Conservation (phyloP, 2,329 filamentous ascomycete species). For the Parastagonospora nodorum region DNA sequence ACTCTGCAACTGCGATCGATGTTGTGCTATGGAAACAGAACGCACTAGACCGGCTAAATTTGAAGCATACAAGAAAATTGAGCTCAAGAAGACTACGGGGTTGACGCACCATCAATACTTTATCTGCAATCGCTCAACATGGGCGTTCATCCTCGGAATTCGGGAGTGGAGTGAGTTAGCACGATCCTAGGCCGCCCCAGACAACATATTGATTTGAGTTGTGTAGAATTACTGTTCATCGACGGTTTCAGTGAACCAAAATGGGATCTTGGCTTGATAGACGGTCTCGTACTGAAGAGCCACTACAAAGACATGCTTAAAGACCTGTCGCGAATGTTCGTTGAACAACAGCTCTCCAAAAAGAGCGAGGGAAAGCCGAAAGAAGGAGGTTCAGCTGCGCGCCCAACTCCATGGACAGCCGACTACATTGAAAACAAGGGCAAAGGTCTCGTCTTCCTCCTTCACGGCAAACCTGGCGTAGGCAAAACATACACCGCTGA, state of each 20-base stretch:
- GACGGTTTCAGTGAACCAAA: not conserved
- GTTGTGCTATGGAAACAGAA: not conserved
- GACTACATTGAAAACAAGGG: conserved; percentile 33
- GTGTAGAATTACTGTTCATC: not conserved
- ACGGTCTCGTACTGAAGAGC: no score
- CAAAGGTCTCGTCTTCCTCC: conserved; percentile 33
- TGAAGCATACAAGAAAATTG: not conserved
- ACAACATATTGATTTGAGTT: not conserved
- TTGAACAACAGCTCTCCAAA: no score
- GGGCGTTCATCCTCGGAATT: not conserved
- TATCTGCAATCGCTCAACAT: not conserved
- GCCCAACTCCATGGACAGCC: not conserved
- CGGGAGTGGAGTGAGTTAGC: not conserved
- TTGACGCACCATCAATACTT: not conserved
- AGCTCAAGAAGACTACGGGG: not conserved
- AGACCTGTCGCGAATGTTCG: no score
- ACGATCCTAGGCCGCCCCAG: no score
- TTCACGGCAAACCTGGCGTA: conserved; percentile 89
- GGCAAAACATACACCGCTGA: conserved; percentile 78
- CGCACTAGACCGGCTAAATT: not conserved
- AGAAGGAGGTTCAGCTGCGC: not conserved
- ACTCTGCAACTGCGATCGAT: not conserved
- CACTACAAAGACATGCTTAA: no score
- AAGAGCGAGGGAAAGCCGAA: not conserved
- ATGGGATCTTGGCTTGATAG: no score